Evolutionary conservation across 257 asterid genomes (phyloP), one percentile per base, ranked within the genome.

Genomic region (Solanum commersonii): DNA sequence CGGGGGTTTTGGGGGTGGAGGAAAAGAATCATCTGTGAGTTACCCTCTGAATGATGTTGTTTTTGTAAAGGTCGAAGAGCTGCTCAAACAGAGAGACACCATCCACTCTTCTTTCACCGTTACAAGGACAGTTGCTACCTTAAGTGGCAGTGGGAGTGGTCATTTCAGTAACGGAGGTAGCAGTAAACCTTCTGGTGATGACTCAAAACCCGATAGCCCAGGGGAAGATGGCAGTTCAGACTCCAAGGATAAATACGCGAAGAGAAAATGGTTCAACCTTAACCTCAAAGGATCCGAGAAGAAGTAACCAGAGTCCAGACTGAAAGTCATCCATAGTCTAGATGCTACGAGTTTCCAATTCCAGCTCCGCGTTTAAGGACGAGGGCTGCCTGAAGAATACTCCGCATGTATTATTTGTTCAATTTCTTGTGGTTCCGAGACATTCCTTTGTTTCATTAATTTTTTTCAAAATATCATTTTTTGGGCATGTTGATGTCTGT

Each of bases 171-270:
- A 96, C 20, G 99, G 99, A 87, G 92, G 96, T 87, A 94, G 95
- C 93, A 95, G 98, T 91, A 96, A 93, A 88, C 29, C 86, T 44
- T 92, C 94, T 2, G 91, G 89, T 0, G 98, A 95, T 22, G 98
- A 96, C 87, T 89, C 87, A 38, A 94, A 89, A 89, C 91, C 91
- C 4, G 98, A 95, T 87, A 93, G 96, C 89, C 95, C 98, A 27
- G 95, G 93, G 42, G 99, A 95, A 67, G 99, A 97, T 85, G 94
- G 99, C 84, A 95, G 96, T 92, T 92, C 99, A 72, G 99, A 97
- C 88, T 91, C 96, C 4, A 97, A 96, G 89, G 99, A 97, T 87
- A 97, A 94, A 87, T 91, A 97, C 34, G 85, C 95, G 5, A 97
- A 91, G 92, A 96, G 93, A 92, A 94, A 94, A 91, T 95, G 99